Base-by-base conservation (phyloP, 805 yeast species). In the Saturnispora hagleri region DNA sequence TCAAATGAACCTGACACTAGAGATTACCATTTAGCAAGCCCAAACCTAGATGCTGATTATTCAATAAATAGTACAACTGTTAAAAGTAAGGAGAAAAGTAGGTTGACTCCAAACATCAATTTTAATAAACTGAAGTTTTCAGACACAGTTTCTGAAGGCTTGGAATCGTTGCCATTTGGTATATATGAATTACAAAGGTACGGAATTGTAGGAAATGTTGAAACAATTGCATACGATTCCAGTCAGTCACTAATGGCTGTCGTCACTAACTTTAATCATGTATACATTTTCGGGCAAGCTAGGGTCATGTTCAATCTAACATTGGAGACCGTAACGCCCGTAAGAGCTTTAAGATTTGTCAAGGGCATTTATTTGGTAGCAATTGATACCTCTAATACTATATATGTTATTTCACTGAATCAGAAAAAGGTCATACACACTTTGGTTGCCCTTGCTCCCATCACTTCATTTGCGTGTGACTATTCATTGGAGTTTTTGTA, bases 401-500 rank as follows among this genome's bases (percentile, higher is more conserved):
- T 93, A 7, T 72, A 79, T 26, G 84, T 91, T 4, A 75, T 87
- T 43, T 89, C 96, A 0, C 62, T 91, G 22, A 79, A 80, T 51
- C 70, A 84, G 6, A 81, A 82, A 60, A 72, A 75, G 54, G 70
- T 85, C 8, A 65, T 91, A 50, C 77, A 80, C 20, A 75, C 80
- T 1, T 79, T 79, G 58, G 74, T 76, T 54, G 76, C 88, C 1
- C 84, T 86, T 1, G 82, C 86, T 1, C 73, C 76, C 12, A 75
- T 90, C n/a, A 74, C 86, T 1, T 75, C 86, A 3, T 71, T 83
- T 13, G 93, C 80, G 53, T 67, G 85, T 1, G 99, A 93, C 61
- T 97, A 97, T 2, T 76, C 95, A 0, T 65, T 93, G 57, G 97
- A 90, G 66, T 93, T 93, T 88, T 68, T 91, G 15, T 73, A 84